Percentiles rank a stretch among this genome's conserved stretches.
These are phyloP conservation scores for Pseudogymnoascus sp. DNA, from an alignment of 2,329 filamentous ascomycete genomes.

Conservation along the genomic window DNA sequence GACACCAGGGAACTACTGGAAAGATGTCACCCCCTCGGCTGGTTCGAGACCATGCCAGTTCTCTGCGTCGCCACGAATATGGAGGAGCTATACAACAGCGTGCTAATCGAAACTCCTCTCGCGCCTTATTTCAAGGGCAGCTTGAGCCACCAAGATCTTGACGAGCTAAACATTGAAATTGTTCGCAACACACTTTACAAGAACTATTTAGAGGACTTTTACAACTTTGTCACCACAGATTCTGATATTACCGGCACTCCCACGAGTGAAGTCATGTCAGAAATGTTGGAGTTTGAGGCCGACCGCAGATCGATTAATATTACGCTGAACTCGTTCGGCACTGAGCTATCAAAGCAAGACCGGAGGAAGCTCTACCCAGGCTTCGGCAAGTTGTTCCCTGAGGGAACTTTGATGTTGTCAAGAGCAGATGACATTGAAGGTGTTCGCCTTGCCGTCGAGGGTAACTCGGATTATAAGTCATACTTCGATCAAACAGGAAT, in stretches of 20 bases:
- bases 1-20: slow-evolving; percentile 94
- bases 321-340: slow-evolving; percentile 96
- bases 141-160: slow-evolving; percentile 89
- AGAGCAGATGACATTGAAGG: slow-evolving; percentile 92
- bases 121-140: slow-evolving; percentile 97
- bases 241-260: slow-evolving; percentile 81
- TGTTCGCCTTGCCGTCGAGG: slow-evolving; percentile 87
- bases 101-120: slow-evolving; percentile 91
- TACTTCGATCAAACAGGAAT: slow-evolving; percentile 91
- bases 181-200: slow-evolving; percentile 98
- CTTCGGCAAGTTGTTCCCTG: slow-evolving; percentile 86
- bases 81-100: slow-evolving; percentile 96
- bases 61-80: slow-evolving; percentile 97
- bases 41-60: slow-evolving; percentile 98
- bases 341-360: slow-evolving; percentile 87
- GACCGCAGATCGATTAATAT: slow-evolving; percentile 98
- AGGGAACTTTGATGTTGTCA: slow-evolving; percentile 90
- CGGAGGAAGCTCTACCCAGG: slow-evolving; percentile 92
- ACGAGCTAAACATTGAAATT: slow-evolving; percentile 99
- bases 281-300: slow-evolving; percentile 93
- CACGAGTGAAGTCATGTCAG: slow-evolving; percentile 89
- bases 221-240: slow-evolving; percentile 87
- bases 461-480: slow-evolving; percentile 84
- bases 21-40: slow-evolving; percentile 91
- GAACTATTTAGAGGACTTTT: slow-evolving; percentile 97